These are phyloP conservation scores for Labyrinthula sp. DNA, from an alignment of 352 stramenopile species.

Conservation along the genomic window DNA sequence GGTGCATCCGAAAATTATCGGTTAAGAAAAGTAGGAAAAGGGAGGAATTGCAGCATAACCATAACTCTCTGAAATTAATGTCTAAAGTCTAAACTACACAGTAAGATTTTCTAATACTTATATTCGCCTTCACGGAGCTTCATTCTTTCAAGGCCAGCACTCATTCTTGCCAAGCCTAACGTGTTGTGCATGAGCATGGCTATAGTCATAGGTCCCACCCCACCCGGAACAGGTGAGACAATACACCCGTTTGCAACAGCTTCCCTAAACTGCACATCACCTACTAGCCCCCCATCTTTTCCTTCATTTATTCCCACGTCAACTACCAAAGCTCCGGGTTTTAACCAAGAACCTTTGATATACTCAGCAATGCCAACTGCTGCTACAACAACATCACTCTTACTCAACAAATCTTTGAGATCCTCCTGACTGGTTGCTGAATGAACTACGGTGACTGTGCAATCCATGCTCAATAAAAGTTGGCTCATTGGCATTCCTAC, in stretches of 20 bases:
- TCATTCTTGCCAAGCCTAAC: conserved; percentile 18
- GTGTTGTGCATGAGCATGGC: conserved; percentile 45
- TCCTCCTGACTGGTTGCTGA: conserved; percentile 73
- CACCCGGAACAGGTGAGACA: conserved; percentile 83
- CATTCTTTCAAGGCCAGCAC: conserved; percentile 10
- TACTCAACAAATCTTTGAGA: conserved; percentile 53
- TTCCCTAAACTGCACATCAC: conserved; percentile 76
- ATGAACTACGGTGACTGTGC: conserved; percentile 91
- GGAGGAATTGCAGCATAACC: no score
- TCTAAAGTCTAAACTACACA: no score
- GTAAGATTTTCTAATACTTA: no score
- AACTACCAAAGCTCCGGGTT: conserved; percentile 82
- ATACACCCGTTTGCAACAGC: conserved; percentile 52
- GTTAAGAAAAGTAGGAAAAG: no score
- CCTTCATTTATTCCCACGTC: conserved; percentile 98
- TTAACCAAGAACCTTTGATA: conserved; percentile 81
- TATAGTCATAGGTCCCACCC: conserved; percentile 96
- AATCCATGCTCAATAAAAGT: conserved; percentile 78
- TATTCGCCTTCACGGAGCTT: no score
- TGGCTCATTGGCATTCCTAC: conserved; percentile 85
- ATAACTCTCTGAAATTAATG: no score
- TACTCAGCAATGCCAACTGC: conserved; percentile 79
- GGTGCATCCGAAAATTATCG: no score
- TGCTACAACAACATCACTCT: conserved; percentile 87
- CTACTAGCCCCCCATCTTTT: conserved; percentile 67